These are phyloP conservation scores for Synura sp. DNA, from an alignment of 352 stramenopile genomes.

Conservation along the genomic window DNA sequence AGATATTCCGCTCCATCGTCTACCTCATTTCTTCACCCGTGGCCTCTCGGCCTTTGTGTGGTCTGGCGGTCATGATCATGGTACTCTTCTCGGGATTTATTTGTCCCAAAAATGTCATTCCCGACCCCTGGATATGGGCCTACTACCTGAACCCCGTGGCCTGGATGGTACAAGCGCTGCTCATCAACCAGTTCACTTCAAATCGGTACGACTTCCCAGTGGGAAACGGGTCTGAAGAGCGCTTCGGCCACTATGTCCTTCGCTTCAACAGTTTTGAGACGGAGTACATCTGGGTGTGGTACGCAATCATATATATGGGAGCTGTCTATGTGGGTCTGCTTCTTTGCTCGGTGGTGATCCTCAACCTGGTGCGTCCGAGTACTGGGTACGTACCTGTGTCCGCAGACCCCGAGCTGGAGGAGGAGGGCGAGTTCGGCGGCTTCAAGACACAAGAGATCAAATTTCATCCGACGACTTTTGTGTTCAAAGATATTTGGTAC, in stretches of 20 bases:
- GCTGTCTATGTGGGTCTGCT: too few species aligned
- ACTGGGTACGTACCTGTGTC: too few species aligned
- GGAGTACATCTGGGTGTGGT: slow-evolving; percentile 43
- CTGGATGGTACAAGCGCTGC: slow-evolving; percentile 6
- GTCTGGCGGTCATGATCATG: slow-evolving; percentile 43
- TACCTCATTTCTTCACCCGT: neutral
- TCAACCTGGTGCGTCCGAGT: too few species aligned
- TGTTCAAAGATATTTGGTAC: slow-evolving; percentile 59
- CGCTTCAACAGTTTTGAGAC: slow-evolving; percentile 20
- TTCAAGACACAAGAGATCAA: slow-evolving; percentile 18
- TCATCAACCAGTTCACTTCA: slow-evolving; percentile 28
- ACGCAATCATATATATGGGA: neutral
- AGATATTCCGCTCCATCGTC: slow-evolving; percentile 28
- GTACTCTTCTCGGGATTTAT: slow-evolving; percentile 64
- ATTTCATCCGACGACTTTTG: slow-evolving; percentile 47
- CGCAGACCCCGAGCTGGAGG: too few species aligned
- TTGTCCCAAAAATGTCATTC: slow-evolving; percentile 57
- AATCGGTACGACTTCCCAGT: too few species aligned
- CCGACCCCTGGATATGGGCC: slow-evolving; percentile 60
- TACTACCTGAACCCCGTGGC: slow-evolving; percentile 63
- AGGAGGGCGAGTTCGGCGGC: neutral
- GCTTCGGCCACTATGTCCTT: neutral
- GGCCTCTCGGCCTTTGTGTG: neutral
- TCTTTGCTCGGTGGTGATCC: too few species aligned
- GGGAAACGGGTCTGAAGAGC: neutral